Base-by-base conservation (phyloP, 768 basidiomycete genomes). In the Suillus lakei region DNA sequence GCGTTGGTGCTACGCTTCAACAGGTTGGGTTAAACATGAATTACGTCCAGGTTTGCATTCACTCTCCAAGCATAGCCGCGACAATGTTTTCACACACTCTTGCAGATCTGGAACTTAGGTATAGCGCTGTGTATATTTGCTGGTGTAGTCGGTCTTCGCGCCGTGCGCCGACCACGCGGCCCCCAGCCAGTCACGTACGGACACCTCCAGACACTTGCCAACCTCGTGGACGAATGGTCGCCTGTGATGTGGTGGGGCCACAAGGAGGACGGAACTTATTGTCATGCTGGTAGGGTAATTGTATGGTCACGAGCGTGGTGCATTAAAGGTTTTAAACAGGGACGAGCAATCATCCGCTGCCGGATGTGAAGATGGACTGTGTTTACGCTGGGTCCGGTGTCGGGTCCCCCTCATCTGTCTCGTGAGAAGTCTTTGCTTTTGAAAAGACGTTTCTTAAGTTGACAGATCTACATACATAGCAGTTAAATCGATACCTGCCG, bases 131-230 rank as follows among this genome's bases (percentile, higher is more conserved):
- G 69, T 32, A 32, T 75, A 23, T 66, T 74, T 50, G 65, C 72
- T 4, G 44, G 75, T 23, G 41, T 64, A 6, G 38, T 75, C 26
- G 63, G 64, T 0, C 41, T 46, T 18, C 30, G 70, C 32, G 70
- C 67, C 3, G 38, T 70, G 30, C 34, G 43, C 38, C 68, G 34
- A 34, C 75, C 69, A 9, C 64, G 48, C 21, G 76, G 76, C 3
- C 67, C 70, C 0, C 78, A 78, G 43, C 78, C 73, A 0, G 74
- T 71, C 5, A 67, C 73, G n/a, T 79, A 78, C 32, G 76, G 78
- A 3, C 76, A 78, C 26, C 63, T 79, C 7, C 74, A 77, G 50
- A 79, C 74, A 21, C 69, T 79, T 8, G 48, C 46, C 12, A 23
- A 46, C 46, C 46, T 23, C n/a, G 12, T 46, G 23, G n/a, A 46